These are phyloP conservation scores for Boletus hoseneyae DNA, from an alignment of 1,284 basidiomycete genomes.

Conservation along the genomic window DNA sequence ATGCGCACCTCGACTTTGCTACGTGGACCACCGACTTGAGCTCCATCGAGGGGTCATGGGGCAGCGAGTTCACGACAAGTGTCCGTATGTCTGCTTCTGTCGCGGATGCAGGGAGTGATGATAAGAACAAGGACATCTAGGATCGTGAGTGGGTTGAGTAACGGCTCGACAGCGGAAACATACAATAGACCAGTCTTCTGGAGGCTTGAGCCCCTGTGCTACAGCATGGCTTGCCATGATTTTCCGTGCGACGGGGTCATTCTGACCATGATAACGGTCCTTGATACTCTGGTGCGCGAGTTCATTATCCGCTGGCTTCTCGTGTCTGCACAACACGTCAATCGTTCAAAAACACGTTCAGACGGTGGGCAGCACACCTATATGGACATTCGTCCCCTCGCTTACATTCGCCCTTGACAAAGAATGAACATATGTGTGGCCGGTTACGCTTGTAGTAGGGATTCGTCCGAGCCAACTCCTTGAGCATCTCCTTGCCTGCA, in stretches of 20 bases:
- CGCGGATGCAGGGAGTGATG: conserved; percentile 72
- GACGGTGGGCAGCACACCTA: conserved; percentile 41
- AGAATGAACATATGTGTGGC: conserved; percentile 95
- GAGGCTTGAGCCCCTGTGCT: conserved; percentile 79
- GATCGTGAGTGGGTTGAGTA: conserved; percentile 6
- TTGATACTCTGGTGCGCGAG: conserved; percentile 89
- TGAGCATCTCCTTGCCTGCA: conserved; percentile 94
- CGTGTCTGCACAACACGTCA: conserved; percentile 57
- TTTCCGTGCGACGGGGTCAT: conserved; percentile 89
- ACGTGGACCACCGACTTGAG: conserved; percentile 87
- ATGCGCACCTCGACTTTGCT: conserved; percentile 64
- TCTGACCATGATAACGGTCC: conserved; percentile 87
- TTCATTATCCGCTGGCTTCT: conserved; percentile 80
- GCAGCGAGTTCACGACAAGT: conserved; percentile 68
- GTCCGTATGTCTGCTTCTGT: conserved; percentile 81
- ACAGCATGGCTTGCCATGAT: conserved; percentile 77
- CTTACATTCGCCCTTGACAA: conserved; percentile 91
- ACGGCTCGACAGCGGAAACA: conserved; percentile 33
- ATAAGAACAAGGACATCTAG: conserved; percentile 92
- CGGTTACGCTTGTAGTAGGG: conserved; percentile 97
- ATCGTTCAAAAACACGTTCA: neutral
- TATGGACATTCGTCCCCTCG: conserved; percentile 93
- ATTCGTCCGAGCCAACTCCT: conserved; percentile 88
- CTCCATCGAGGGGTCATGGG: conserved; percentile 62
- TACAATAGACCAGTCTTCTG: conserved; percentile 85